A percentile compares a stretch with the other conserved stretches of the same genome.
phyloP scores from a whole-genome alignment of 2,329 filamentous ascomycete species.

The Uncinocarpus reesii region DNA sequence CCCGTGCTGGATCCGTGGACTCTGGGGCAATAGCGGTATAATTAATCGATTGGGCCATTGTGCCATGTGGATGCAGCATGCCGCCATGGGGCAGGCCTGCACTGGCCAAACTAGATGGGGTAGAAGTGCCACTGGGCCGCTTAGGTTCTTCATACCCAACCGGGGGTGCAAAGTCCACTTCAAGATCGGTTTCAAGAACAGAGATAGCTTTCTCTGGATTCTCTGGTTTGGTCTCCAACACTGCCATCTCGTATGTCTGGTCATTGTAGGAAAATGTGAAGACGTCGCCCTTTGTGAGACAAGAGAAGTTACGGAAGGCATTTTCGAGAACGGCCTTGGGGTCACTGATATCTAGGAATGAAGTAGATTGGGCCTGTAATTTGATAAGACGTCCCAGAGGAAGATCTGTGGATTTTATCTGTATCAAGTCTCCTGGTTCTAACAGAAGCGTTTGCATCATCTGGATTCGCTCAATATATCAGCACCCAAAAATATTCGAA shows the following conservation, averaged over 20 bases:
- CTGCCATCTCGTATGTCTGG: conserved; percentile 81
- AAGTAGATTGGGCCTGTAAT: conserved; percentile 83
- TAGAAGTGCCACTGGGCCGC: conserved; percentile 70
- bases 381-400: conserved; percentile 89
- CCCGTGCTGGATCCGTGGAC: conserved; percentile 53
- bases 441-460: conserved; percentile 87
- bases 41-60: conserved; percentile 97
- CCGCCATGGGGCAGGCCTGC: conserved; percentile 56
- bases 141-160: conserved; percentile 89
- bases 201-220: conserved; percentile 73
- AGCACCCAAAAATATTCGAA: neutral
- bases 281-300: conserved; percentile 81
- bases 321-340: conserved; percentile 95
- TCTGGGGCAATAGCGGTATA: conserved; percentile 81
- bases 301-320: conserved; percentile 90
- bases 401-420: conserved; percentile 89
- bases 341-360: conserved; percentile 93
- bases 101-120: conserved; percentile 58
- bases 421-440: conserved; percentile 86
- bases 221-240: conserved; percentile 84
- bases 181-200: conserved; percentile 91
- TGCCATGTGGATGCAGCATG: conserved; percentile 70
- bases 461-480: conserved; percentile 38
- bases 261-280: conserved; percentile 98
- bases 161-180: conserved; percentile 89